Conservation (phyloP, 257 asterid genomes). For the Gentiana straminea region DNA sequence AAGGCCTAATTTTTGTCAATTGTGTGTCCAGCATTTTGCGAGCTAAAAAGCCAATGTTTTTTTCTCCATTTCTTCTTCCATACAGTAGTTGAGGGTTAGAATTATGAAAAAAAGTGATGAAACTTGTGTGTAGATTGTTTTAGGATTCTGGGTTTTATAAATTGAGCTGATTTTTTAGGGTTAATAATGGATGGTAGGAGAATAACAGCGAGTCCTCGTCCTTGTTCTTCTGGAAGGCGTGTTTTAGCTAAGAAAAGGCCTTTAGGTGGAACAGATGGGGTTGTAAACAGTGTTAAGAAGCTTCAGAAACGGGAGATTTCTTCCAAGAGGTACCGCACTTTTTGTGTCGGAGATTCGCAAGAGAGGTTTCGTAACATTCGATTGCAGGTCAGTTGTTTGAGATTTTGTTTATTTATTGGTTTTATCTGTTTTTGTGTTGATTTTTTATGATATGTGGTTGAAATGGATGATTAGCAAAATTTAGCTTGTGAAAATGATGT, state of each 20-base stretch:
- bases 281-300: conserved; percentile 90
- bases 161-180: neutral
- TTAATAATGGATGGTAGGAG: conserved; percentile 80
- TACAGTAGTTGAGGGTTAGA: too few relatives aligned
- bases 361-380: conserved; percentile 89
- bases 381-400: conserved; percentile 45
- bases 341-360: conserved; percentile 88
- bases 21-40: too few relatives aligned
- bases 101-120: too few relatives aligned
- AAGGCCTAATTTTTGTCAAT: too few relatives aligned
- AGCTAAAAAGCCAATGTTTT: too few relatives aligned
- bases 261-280: conserved; percentile 68
- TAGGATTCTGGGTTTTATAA: too few relatives aligned
- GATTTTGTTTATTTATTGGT: too few relatives aligned
- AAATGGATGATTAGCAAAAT: too few relatives aligned
- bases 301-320: conserved; percentile 93
- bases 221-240: conserved; percentile 68
- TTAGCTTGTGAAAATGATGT: too few relatives aligned
- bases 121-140: too few relatives aligned
- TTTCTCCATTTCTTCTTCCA: too few relatives aligned
- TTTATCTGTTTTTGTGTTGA: conserved; percentile 2
- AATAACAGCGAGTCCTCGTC: conserved; percentile 87
- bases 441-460: too few relatives aligned
- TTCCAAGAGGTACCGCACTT: conserved; percentile 73
- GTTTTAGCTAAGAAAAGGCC: conserved; percentile 94